Percentiles rank a stretch among this genome's conserved stretches.
Evolutionary conservation across 2,329 filamentous ascomycete species (phyloP).

Genomic region (Helotiales sp.): DNA sequence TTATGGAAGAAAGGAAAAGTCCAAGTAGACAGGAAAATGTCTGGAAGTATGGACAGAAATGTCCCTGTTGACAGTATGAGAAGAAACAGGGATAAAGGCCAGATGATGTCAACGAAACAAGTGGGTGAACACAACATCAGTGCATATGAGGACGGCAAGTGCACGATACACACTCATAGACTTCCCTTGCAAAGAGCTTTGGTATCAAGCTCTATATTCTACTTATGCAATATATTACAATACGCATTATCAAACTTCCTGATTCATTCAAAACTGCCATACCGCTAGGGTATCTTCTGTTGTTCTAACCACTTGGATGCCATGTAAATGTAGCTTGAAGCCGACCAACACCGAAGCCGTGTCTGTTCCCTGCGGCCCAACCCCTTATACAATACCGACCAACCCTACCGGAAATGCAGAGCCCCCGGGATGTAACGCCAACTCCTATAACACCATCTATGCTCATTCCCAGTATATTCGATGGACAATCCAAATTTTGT

Average conservation of each 20-base stretch:
- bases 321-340: too few species aligned
- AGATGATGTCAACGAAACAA: too few species aligned
- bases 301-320: too few species aligned
- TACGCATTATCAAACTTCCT: constrained; percentile 22
- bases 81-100: too few species aligned
- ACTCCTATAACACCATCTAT: constrained; percentile 12
- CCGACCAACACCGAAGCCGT: not conserved
- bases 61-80: too few species aligned
- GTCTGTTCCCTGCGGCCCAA: not conserved
- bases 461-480: not conserved
- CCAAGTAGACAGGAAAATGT: too few species aligned
- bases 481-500: not conserved
- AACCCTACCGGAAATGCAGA: not conserved
- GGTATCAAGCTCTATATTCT: not conserved
- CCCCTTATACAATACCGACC: not conserved
- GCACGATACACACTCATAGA: not conserved
- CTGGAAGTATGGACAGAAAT: too few species aligned
- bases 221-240: constrained; percentile 17
- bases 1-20: too few species aligned
- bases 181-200: not conserved
- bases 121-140: too few species aligned
- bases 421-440: not conserved
- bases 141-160: too few species aligned
- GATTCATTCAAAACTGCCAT: too few species aligned
- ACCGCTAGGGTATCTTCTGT: too few species aligned